Percentiles rank a stretch among this genome's conserved stretches.
phyloP scores from a whole-genome alignment of 2,329 filamentous ascomycete species.

The Dactylonectria macrodidyma region DNA sequence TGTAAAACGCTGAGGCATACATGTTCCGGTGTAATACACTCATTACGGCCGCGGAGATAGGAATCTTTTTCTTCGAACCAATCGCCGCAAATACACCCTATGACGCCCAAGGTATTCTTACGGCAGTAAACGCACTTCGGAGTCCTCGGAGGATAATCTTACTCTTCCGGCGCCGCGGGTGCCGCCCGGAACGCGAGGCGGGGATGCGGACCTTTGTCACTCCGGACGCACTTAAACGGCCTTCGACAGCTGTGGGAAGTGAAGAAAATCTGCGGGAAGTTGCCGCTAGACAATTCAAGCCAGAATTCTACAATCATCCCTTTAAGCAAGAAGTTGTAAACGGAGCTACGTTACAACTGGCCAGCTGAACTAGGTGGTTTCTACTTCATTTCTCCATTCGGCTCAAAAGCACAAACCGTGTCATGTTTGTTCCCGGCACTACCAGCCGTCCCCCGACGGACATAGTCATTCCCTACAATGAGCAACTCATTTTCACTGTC shows the following conservation, averaged over 20 bases:
- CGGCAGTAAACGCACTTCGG: neutral
- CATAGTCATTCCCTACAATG: constrained; percentile 16
- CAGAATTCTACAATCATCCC: neutral
- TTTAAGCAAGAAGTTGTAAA: neutral
- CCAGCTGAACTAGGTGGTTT: neutral
- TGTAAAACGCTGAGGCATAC: neutral
- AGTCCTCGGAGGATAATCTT: neutral
- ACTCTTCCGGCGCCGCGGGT: neutral
- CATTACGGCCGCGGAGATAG: neutral
- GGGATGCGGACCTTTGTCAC: neutral
- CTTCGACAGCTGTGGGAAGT: neutral
- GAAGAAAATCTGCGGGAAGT: neutral
- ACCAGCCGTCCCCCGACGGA: constrained; percentile 15
- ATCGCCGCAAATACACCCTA: neutral
- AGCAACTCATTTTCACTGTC: constrained; percentile 17
- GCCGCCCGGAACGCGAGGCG: neutral
- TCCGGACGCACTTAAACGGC: neutral
- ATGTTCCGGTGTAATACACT: neutral
- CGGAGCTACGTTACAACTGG: neutral
- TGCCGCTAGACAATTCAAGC: neutral
- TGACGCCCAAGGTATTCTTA: neutral
- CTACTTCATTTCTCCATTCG: neutral
- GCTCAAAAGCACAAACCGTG: neutral
- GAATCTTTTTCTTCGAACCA: neutral
- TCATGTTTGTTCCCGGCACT: constrained; percentile 19